Conservation (phyloP, 345 rosid genomes). For the Microcos paniculata region DNA sequence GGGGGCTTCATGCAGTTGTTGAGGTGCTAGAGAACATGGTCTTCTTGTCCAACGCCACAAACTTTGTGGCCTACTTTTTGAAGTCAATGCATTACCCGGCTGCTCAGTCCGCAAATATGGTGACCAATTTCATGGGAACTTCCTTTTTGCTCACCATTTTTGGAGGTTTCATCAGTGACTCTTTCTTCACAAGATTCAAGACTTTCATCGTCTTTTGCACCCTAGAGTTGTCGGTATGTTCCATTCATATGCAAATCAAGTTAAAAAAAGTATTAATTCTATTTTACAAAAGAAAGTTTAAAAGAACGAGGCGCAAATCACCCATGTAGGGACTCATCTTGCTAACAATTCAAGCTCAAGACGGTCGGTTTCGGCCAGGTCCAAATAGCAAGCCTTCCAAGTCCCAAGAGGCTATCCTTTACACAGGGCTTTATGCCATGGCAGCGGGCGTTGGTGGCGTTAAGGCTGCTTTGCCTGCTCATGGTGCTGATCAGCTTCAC, state of each 20-base stretch:
- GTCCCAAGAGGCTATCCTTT: conserved; percentile 41
- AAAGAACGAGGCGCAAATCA: background rate
- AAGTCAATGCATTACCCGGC: conserved; percentile 47
- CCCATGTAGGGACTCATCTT: conserved; percentile 44
- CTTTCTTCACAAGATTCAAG: conserved; percentile 50
- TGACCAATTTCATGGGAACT: conserved; percentile 69
- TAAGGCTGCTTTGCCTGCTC: conserved; percentile 60
- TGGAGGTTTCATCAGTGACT: conserved; percentile 60
- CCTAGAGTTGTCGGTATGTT: conserved; percentile 45
- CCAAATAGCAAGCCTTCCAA: conserved; percentile 24
- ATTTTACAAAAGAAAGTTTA: background rate
- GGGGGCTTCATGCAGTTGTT: conserved; percentile 35
- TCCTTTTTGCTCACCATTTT: conserved; percentile 57
- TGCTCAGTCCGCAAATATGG: conserved; percentile 58
- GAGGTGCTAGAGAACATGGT: conserved; percentile 70
- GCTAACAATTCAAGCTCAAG: conserved; percentile 53
- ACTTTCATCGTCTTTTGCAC: conserved; percentile 41
- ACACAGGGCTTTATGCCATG: conserved; percentile 44
- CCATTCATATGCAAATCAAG: background rate
- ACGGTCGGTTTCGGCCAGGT: conserved; percentile 36
- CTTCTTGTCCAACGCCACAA: conserved; percentile 48
- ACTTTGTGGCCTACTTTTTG: conserved; percentile 47
- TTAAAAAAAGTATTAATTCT: background rate
- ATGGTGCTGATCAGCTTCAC: conserved; percentile 66
- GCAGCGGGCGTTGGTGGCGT: conserved; percentile 63